Base-by-base conservation (phyloP, 352 stramenopile genomes). In the Phytophthora pistaciae region DNA sequence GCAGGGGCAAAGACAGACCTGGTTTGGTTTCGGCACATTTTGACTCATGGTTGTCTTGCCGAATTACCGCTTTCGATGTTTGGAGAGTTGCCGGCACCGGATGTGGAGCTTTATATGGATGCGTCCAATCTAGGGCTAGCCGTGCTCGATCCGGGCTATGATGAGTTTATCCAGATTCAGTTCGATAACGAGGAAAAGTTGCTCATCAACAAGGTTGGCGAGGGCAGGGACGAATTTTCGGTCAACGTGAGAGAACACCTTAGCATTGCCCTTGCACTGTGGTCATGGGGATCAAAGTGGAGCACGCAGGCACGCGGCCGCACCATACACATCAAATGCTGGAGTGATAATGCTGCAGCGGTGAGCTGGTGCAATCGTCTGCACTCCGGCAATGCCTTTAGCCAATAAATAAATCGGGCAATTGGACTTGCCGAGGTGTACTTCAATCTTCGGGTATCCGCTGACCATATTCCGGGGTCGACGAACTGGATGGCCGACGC, bases 61-160 rank as follows among this genome's bases (percentile, higher is more conserved):
- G 38, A 46, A 6, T 46, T 46, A n/a, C 38, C 38, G 1, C 38
- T 46, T n/a, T 2, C 38, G 18, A 46, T 46, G 38, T 46, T 46
- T 46, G 38, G 38, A n/a, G 13, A 46, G 3, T 9, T 27, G 25
- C 4, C 33, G 8, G n/a, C 7, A 36, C 31, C 54, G 3, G 4
- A 31, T 10, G 54, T 36, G 4, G 54, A 60, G 36, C 31, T 50
- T 0, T 65, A 65, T 29, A 65, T 65, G 59, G 59, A 65, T 21
- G 48, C 46, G 4, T 65, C 59, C 2, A 55, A 65, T n/a, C 1
- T 40, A 0, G 46, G 59, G 1, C 48, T 65, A 1, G 59, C 48
- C 2, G 29, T 58, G 5, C 31, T 65, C 1, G 20, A 65, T 14
- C 59, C 59, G 1, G 16, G 29, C 0, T 3, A 3, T 1, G 31